Evolutionary conservation across 345 rosid species (phyloP).

Genomic region (Pugionium cornutum): DNA sequence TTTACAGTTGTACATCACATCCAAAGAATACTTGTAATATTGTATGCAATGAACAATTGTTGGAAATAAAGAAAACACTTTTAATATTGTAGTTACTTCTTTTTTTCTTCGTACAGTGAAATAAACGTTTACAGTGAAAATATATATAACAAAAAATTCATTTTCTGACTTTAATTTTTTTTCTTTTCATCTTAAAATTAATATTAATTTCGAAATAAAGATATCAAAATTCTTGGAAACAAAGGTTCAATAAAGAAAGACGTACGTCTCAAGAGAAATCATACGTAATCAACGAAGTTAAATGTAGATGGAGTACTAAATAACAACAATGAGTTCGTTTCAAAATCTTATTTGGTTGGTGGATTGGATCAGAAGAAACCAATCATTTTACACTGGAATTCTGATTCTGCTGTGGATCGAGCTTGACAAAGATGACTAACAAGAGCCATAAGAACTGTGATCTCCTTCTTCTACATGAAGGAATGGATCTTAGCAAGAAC

Average conservation of each 20-base stretch:
- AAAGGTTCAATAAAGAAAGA: no score
- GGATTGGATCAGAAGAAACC: constrained; percentile 29
- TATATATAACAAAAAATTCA: no score
- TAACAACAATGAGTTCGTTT: constrained; percentile 20
- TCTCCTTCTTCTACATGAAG: constrained; percentile 23
- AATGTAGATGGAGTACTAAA: background rate
- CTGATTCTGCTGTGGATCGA: constrained; percentile 18
- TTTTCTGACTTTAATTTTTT: no score
- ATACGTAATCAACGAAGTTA: no score
- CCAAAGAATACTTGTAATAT: background rate
- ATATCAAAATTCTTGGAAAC: no score
- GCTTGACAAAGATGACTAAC: background rate
- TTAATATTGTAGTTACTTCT: no score
- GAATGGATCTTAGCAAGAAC: constrained; percentile 21
- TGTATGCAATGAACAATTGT: constrained; percentile 10
- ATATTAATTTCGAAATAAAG: no score
- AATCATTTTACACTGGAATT: constrained; percentile 22
- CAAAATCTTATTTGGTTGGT: constrained; percentile 17
- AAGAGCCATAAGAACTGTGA: constrained; percentile 11
- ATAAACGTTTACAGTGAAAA: no score
- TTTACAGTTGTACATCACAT: constrained; percentile 7
- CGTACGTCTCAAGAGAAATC: no score
- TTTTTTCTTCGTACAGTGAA: no score
- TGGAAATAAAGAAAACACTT: constrained; percentile 1
- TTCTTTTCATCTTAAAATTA: no score